phyloP scores from a whole-genome alignment of 257 asterid genomes.

The Nicotiana tabacum region DNA sequence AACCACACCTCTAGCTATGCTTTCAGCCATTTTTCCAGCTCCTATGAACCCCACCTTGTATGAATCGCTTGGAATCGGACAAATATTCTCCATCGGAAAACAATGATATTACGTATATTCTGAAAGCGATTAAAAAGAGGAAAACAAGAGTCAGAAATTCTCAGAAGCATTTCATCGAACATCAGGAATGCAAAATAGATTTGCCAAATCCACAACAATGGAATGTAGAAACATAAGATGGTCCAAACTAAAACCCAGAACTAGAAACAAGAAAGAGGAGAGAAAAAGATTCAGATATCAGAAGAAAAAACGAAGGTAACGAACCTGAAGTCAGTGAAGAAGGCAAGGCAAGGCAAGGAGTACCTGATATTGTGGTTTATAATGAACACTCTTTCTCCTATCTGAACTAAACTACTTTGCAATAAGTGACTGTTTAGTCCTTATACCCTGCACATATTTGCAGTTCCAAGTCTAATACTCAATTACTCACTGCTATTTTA shows the following conservation, averaged over 20 bases:
- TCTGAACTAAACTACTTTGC: not conserved
- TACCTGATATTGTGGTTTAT: not conserved
- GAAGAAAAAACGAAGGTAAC: not conserved
- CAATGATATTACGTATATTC: not conserved
- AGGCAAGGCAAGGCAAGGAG: not conserved
- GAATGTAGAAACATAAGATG: not conserved
- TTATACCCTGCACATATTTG: not conserved
- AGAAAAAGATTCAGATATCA: not conserved
- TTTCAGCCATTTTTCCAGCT: conserved; percentile 96
- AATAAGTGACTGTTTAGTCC: not conserved
- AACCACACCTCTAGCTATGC: conserved; percentile 87
- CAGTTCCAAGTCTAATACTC: not conserved
- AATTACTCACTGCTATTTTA: not conserved
- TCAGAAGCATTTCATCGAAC: not conserved
- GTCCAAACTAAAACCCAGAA: not conserved
- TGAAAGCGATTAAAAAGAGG: not conserved
- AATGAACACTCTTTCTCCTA: not conserved
- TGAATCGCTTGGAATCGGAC: conserved; percentile 51
- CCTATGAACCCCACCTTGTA: conserved; percentile 85
- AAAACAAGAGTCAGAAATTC: not conserved
- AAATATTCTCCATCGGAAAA: conserved; percentile 34
- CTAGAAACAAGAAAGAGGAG: not conserved
- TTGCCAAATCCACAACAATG: not conserved
- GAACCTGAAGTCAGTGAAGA: not conserved
- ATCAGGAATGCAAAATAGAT: not conserved